Base-by-base conservation (phyloP, 2,329 filamentous ascomycete genomes). In the Ophiostoma montium region DNA sequence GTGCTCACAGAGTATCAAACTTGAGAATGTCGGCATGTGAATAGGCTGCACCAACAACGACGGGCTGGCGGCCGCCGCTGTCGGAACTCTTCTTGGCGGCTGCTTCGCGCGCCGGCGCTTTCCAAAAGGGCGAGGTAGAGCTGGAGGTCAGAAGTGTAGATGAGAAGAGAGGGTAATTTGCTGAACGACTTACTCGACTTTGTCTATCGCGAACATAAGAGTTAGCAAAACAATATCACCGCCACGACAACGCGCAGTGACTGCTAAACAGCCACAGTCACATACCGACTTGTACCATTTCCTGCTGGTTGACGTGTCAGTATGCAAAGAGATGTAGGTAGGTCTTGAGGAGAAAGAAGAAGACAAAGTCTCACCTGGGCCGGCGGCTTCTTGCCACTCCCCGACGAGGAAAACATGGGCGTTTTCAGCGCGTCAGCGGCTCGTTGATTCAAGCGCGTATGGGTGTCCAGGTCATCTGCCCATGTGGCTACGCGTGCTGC, bases 211-310 rank as follows among this genome's bases (percentile, higher is more conserved):
- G n/a, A 57, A 58, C 56, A 57, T 48, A 58, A 56, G 43, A 27
- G 51, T 47, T 30, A 55, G 47, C 47, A 49, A n/a, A 35, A n/a
- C n/a, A n/a, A n/a, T n/a, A n/a, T n/a, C n/a, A n/a, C n/a, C n/a
- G n/a, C n/a, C n/a, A n/a, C n/a, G n/a, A n/a, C n/a, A n/a, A n/a
- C n/a, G n/a, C n/a, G n/a, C n/a, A n/a, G n/a, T n/a, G n/a, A n/a
- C n/a, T n/a, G n/a, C n/a, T n/a, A n/a, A n/a, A n/a, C n/a, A n/a
- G n/a, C n/a, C 46, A 42, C n/a, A 11, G 11, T n/a, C 39, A 72
- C 74, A 61, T 82, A 96, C 92, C 90, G 73, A 98, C 89, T 84
- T 98, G 90, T 59, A 95, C 86, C 92, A 98, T 98, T 76, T 98
- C 92, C 87, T 96, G 55, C 27, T 52, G 48, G 13, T 27, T 41